Base-by-base conservation (phyloP, 208 protist species). In the Histomonas meleagridis region DNA sequence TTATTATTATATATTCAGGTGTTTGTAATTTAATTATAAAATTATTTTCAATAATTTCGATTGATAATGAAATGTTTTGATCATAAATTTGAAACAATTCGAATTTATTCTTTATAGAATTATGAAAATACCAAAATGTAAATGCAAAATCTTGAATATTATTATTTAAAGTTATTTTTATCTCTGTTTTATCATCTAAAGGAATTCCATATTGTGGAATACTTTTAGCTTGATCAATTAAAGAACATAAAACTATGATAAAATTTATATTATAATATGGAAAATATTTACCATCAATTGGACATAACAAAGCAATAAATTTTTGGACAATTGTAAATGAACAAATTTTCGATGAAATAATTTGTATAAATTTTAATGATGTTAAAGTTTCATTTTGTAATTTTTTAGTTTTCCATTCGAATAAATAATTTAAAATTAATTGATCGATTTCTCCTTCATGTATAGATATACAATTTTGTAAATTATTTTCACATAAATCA, bases 261-360 rank as follows among this genome's bases (percentile, higher is more conserved):
- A 48, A 57, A 46, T 51, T 32, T 16, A n/a, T 14, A 28, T 86
- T 43, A 35, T 86, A 86, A 35, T 55, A 86, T 55, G 76, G 76
- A 5, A 86, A 35, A 35, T 55, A 55, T 51, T 28, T 43, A 10
- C 76, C 76, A 57, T 86, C 76, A 32, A 86, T 43, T 38, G 76
- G 76, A 86, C 76, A 86, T 49, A 86, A 86, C 4, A 86, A 16
- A 32, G 76, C 23, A 86, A 86, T 86, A n/a, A 55, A 86, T 1
- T 86, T 43, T 55, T n/a, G 23, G 16, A 86, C 76, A 38, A 86
- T 28, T 40, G 40, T 18, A 86, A 55, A 43, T 55, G 76, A 55
- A 16, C 76, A 86, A 55, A 86, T 86, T 16, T 86, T 40, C n/a
- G 76, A 51, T 26, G 76, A 86, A 86, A 86, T 86, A 35, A 86